Conservation (phyloP, 768 basidiomycete genomes). For the Russula dissimulans region DNA sequence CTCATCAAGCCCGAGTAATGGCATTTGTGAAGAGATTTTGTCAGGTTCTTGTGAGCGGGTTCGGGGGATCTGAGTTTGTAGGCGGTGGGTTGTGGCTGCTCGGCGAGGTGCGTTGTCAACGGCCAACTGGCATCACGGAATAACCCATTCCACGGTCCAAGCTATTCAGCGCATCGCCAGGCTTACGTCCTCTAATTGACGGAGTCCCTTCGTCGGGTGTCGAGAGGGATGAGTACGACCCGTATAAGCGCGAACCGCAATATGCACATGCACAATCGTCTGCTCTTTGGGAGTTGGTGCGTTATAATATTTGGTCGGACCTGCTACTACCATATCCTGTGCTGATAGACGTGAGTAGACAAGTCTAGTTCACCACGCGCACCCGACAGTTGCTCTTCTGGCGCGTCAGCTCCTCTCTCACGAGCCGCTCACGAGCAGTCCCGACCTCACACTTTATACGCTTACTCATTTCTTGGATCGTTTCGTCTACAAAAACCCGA, state of each 20-base stretch:
- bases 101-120: constrained; percentile 52
- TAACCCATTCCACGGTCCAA: constrained; percentile 19
- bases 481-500: constrained; percentile 95
- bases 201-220: neutral
- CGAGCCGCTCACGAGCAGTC: constrained; percentile 67
- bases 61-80: constrained; percentile 3
- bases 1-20: neutral
- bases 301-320: constrained; percentile 22
- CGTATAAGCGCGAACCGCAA: constrained; percentile 82
- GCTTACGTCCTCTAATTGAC: constrained; percentile 36
- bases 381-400: constrained; percentile 83
- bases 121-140: neutral
- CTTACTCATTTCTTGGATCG: constrained; percentile 93
- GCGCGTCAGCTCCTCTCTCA: constrained; percentile 70
- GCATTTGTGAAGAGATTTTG: constrained; percentile 8
- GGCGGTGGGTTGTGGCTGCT: constrained; percentile 36
- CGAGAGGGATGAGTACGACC: constrained; percentile 51
- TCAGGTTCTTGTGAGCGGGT: constrained; percentile 28
- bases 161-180: constrained; percentile 43
- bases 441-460: constrained; percentile 88
- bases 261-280: constrained; percentile 72
- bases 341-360: constrained; percentile 35
- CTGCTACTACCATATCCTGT: neutral
- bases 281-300: constrained; percentile 85
- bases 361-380: constrained; percentile 78